Percentiles rank a stretch among this genome's conserved stretches.
Evolutionary conservation across 257 asterid genomes (phyloP).

Genomic region (Haberlea rhodopensis): DNA sequence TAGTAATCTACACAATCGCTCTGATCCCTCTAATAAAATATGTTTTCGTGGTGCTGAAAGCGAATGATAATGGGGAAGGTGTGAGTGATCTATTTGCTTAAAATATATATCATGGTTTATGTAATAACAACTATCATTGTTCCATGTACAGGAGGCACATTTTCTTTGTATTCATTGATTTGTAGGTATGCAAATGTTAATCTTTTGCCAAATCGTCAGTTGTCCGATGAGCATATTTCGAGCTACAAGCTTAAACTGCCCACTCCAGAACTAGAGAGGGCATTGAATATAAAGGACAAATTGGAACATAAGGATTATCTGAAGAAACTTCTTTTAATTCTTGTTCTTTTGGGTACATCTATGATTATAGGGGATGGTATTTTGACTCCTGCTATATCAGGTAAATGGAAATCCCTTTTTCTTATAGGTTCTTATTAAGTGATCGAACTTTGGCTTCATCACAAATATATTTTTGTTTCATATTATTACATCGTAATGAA

Average conservation of each 20-base stretch:
- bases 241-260: conserved; percentile 92
- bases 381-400: conserved; percentile 95
- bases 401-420: conserved; percentile 32
- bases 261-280: conserved; percentile 91
- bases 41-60: conserved; percentile 85
- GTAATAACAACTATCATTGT: conserved; percentile 28
- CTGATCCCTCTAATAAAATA: conserved; percentile 76
- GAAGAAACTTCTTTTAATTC: conserved; percentile 60
- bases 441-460: not conserved
- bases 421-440: conserved; percentile 1
- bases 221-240: conserved; percentile 77
- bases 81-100: conserved; percentile 19
- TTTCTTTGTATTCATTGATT: conserved; percentile 84
- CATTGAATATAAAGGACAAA: conserved; percentile 67
- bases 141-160: conserved; percentile 81
- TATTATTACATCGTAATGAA: conserved; percentile 18
- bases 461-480: not conserved
- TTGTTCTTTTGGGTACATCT: conserved; percentile 91
- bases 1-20: conserved; percentile 91
- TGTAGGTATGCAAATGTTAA: conserved; percentile 89
- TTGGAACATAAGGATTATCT: conserved; percentile 61
- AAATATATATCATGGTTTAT: conserved; percentile 7
- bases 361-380: conserved; percentile 96
- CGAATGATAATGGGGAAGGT: conserved; percentile 98
- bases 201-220: conserved; percentile 88